Evolutionary conservation across 2,329 filamentous ascomycete genomes (phyloP), one percentile per base, ranked within the genome.

Genomic region (Ophiocordyceps polyrhachis-furcata): DNA sequence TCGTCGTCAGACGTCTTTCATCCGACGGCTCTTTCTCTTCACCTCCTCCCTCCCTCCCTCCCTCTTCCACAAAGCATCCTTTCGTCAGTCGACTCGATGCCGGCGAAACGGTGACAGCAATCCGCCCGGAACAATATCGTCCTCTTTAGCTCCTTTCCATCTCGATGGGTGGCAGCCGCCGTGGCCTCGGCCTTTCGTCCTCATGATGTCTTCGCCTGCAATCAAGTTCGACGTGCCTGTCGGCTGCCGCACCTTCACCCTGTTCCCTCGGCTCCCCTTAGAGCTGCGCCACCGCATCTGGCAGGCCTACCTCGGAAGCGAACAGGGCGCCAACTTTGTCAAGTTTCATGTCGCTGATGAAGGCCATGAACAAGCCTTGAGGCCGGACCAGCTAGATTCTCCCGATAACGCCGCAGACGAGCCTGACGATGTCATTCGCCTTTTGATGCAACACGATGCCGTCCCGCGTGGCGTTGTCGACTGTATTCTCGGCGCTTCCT

Each of bases 261-360:
- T 51, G 4, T 63, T 63, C 45, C 29, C 50, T 14, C 52, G 48
- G n/a, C 48, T 63, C n/a, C 61, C 61, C 1, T 46, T 55, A 3
- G 61, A 63, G 45, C 52, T 63, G 9, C 60, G 61, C 28, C 51
- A 56, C 25, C 53, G 57, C 35, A 60, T 63, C 44, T 63, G 61
- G 61, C 54, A 54, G 37, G 41, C 44, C 19, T 54, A 55, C 20
- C 46, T 63, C 11, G 48, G 52, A 1, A 48, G 52, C 2, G 51
- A 56, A 11, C 58, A 60, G 1, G 61, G 61, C 23, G 56, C 63
- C 51, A 56, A 62, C 38, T 63, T 62, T 38, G 50, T 63, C 45
- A 56, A 53, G 44, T 49, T 61, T 7, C 46, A 56, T 13, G 49
- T 50, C 7, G 43, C 46, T 8, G 53, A 51, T 17, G 20, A 38